These are phyloP conservation scores for Karstenula rhodostoma DNA, from an alignment of 2,329 filamentous ascomycete species.

Conservation along the genomic window DNA sequence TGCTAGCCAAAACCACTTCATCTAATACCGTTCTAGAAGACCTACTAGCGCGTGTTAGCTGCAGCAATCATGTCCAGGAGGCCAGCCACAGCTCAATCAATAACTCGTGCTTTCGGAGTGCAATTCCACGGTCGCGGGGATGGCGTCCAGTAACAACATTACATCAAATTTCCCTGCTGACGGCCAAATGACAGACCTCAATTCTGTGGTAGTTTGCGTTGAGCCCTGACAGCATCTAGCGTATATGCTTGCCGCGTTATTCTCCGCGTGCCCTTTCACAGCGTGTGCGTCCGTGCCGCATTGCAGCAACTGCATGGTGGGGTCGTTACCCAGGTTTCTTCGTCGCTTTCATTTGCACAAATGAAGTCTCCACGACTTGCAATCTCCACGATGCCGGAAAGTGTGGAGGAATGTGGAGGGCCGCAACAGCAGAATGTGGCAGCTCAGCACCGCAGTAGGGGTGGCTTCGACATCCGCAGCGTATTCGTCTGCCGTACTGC, in stretches of 20 bases:
- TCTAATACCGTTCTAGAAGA: slow-evolving; percentile 38
- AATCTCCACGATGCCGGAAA: slow-evolving; percentile 24
- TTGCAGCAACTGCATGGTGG: slow-evolving; percentile 34
- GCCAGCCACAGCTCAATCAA: slow-evolving; percentile 17
- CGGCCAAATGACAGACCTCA: neutral
- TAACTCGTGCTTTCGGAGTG: slow-evolving; percentile 25
- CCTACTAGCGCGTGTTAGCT: slow-evolving; percentile 36
- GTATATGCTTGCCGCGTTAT: slow-evolving; percentile 19
- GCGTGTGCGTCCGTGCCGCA: slow-evolving; percentile 26
- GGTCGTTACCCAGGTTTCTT: slow-evolving; percentile 31
- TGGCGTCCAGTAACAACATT: slow-evolving; percentile 3
- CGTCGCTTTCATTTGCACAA: slow-evolving; percentile 35
- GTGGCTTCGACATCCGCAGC: slow-evolving; percentile 28
- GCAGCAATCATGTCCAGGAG: slow-evolving; percentile 31
- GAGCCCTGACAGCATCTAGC: slow-evolving; percentile 7
- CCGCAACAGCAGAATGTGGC: slow-evolving; percentile 25
- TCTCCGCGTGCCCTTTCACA: slow-evolving; percentile 27
- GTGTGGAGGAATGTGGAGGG: slow-evolving; percentile 42
- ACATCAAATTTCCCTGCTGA: slow-evolving; percentile 2
- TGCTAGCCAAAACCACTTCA: slow-evolving; percentile 21
- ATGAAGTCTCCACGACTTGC: slow-evolving; percentile 24
- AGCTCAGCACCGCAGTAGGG: slow-evolving; percentile 21
- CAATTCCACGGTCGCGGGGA: slow-evolving; percentile 4
- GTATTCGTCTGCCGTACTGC: slow-evolving; percentile 37
- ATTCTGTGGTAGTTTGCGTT: slow-evolving; percentile 6